Evolutionary conservation across 2,329 filamentous ascomycete species (phyloP).

Genomic region (Penicillium sp.): DNA sequence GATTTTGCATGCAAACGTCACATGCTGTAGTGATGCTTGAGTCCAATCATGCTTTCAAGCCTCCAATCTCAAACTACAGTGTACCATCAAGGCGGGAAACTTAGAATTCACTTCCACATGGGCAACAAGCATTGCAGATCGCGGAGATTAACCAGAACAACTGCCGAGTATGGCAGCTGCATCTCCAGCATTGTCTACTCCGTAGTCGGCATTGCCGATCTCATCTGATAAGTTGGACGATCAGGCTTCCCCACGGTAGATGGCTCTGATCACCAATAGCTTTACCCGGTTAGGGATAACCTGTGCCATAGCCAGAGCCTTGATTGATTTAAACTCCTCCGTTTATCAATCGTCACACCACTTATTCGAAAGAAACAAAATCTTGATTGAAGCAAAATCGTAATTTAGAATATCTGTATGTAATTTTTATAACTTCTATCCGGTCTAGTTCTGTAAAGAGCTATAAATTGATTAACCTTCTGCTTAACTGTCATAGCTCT

Average conservation of each 20-base stretch:
- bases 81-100: not conserved
- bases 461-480: not conserved
- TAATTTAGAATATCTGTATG: not conserved
- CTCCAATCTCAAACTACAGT: not conserved
- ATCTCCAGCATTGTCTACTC: not conserved
- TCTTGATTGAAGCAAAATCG: not conserved
- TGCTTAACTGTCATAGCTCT: not conserved
- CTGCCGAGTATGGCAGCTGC: not conserved
- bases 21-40: not conserved
- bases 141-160: not conserved
- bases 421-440: not conserved
- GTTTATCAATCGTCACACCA: not conserved
- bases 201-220: not conserved
- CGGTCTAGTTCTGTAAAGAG: not conserved
- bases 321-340: slow-evolving; percentile 4
- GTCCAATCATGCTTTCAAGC: not conserved
- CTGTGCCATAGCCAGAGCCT: not conserved
- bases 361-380: not conserved
- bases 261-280: slow-evolving; percentile 5
- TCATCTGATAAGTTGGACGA: slow-evolving; percentile 15
- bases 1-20: not conserved
- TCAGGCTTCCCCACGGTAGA: slow-evolving; percentile 6
- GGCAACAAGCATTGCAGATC: not conserved
- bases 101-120: not conserved
- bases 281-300: not conserved